Evolutionary conservation across 148 eudicot species (phyloP), one percentile per base, ranked within the genome.

Genomic region (Cornus kousa): DNA sequence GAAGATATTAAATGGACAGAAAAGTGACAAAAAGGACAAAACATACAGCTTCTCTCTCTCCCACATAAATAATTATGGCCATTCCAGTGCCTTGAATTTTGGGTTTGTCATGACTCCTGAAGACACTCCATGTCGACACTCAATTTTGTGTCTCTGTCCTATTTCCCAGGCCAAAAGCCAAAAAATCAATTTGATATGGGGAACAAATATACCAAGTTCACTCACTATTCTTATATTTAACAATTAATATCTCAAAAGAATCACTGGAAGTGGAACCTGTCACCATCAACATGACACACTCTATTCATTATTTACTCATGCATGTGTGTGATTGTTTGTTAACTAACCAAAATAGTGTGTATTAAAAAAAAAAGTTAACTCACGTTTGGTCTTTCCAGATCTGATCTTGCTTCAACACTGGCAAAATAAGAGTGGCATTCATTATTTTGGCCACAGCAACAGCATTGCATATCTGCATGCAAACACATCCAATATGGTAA

Each of bases 331-430:
- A n/a, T 69, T 70, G 40, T 20, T 60, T 59, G 48, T 35, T 59
- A 17, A 55, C 66, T n/a, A 17, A 5, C 33, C 1, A 24, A 20
- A 66, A 22, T 14, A 35, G 17, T 55, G 31, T 16, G 31, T 23
- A 46, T 31, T 64, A 28, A 28, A 28, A 28, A 0, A 28, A 28
- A 28, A 79, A 68, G 79, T 74, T 43, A 65, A 86, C 98, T 88
- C 85, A 96, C 99, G 99, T 96, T 88, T 96, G 99, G 79, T 96
- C 99, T 87, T 96, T 96, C 99, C 99, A 96, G 80, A 96, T 96
- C 82, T 96, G 99, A 72, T 96, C 99, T 83, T 96, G 99, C 91
- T 96, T 96, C 87, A 96, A 80, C 86, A 96, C 98, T 55, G 99
- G 99, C 83, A 96, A 80, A 78, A 96, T 96, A 79, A 96, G 99